Evolutionary conservation across 2,329 filamentous ascomycete genomes (phyloP), one percentile per base, ranked within the genome.

Genomic region (Botrytis aclada): DNA sequence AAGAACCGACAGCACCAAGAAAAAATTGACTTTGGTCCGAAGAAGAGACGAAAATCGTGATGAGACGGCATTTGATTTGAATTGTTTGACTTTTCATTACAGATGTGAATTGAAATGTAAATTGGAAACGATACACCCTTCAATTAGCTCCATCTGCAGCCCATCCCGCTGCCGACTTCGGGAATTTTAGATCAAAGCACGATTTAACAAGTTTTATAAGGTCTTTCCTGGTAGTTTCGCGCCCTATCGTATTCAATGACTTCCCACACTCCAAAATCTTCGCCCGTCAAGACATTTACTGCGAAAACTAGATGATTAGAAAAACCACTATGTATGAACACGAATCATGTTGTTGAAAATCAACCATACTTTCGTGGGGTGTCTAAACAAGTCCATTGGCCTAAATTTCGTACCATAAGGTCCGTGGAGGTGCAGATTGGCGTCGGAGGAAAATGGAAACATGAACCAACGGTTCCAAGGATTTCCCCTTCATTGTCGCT

Each of bases 401-500:
- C 45, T 66, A 39, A n/a, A 9, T 66, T 37, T 37, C 32, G 43
- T 25, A 29, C 45, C 43, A 29, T 20, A n/a, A 66, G 32, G 32
- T 65, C 32, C 45, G 64, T 66, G 32, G 45, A 51, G 63, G 32
- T 66, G 32, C 32, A 64, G 39, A 64, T 45, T 47, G 29, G 41
- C 41, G 43, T 45, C 16, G 62, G 62, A 45, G 41, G 43, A 34
- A 47, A 65, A 10, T 51, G 63, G 43, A 65, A 65, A 65, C 43
- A 37, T 39, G 29, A 29, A 41, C 20, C 22, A 67, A 56, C 34
- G 65, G 18, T 16, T 56, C n/a, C 65, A 41, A 56, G 65, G 47
- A 67, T 67, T 56, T 29, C 65, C 65, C 65, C 65, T 67, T 67
- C 65, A 67, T 67, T 67, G 29, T 67, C 65, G 65, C 65, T 37